A percentile compares a stretch with the other conserved stretches of the same genome.
Conservation (phyloP, 2,329 filamentous ascomycete genomes). For the Fusarium virguliforme region DNA sequence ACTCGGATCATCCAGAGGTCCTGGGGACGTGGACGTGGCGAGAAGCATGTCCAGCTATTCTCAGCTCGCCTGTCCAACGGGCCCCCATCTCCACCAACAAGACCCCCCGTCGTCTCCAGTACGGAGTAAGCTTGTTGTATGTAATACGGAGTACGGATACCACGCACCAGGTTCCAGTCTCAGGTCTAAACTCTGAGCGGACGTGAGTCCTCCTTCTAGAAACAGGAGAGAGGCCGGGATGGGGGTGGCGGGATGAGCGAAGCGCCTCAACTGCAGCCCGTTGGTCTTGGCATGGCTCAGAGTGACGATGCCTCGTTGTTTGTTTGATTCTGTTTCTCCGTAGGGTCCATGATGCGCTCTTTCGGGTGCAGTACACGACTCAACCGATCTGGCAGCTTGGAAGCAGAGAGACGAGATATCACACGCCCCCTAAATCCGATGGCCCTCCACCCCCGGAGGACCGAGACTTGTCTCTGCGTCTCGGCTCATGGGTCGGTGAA, state of each 20-base stretch:
- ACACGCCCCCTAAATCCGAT: not conserved
- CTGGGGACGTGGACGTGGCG: not conserved
- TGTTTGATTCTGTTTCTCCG: conserved; percentile 1
- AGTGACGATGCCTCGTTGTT: not conserved
- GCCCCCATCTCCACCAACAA: not conserved
- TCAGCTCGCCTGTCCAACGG: not conserved
- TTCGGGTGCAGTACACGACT: not conserved
- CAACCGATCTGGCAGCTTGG: not conserved
- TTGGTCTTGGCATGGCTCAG: conserved; percentile 6
- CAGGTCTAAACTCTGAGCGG: conserved; percentile 7
- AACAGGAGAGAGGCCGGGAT: conserved; percentile 10
- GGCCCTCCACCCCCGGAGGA: not conserved
- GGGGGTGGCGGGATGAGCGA: not conserved
- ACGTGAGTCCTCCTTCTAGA: conserved; percentile 1
- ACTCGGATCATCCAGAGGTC: not conserved
- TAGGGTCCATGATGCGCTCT: conserved; percentile 1
- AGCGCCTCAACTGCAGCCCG: conserved; percentile 6
- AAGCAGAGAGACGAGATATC: not conserved
- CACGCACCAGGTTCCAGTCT: conserved; percentile 6
- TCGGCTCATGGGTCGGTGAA: conserved; percentile 9
- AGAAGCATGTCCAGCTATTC: conserved; percentile 5
- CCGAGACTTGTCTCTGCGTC: conserved; percentile 6
- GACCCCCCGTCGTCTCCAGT: not conserved
- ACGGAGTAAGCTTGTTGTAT: not conserved
- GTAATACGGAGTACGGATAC: not conserved